Conservation (phyloP, 192 early-diverging fungal species). For the Diversispora epigaea region DNA sequence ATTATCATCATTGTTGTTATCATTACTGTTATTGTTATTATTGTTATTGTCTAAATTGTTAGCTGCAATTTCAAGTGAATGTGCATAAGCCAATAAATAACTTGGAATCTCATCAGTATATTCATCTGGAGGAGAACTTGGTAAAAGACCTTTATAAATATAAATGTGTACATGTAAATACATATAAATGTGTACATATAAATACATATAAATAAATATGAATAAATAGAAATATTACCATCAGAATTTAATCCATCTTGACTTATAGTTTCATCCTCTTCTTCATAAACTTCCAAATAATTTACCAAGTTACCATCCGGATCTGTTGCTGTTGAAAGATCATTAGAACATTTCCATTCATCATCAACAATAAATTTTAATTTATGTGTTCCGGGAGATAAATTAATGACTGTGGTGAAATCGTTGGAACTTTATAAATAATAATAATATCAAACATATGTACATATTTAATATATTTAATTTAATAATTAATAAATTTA, state of each 20-base stretch:
- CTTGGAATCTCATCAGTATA: constrained; percentile 42
- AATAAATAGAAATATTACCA: constrained; percentile 14
- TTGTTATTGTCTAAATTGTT: not conserved
- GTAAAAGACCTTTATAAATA: constrained; percentile 14
- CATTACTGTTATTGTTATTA: not conserved
- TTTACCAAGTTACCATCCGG: constrained; percentile 96
- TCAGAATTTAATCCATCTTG: constrained; percentile 25
- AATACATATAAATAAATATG: not conserved
- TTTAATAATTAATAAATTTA: not conserved
- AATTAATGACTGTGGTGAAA: constrained; percentile 79
- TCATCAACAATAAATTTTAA: constrained; percentile 99
- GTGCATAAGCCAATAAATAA: constrained; percentile 35
- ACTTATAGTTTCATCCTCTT: constrained; percentile 53
- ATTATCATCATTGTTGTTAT: too few relatives aligned
- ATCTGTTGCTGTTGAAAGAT: constrained; percentile 87
- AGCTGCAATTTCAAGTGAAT: not conserved
- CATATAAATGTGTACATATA: not conserved
- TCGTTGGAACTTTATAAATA: constrained; percentile 58
- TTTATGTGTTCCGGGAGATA: constrained; percentile 92
- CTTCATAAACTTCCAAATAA: constrained; percentile 81
- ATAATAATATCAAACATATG: too few relatives aligned
- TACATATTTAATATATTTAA: not conserved
- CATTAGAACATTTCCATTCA: constrained; percentile 94
- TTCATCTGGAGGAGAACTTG: constrained; percentile 36
- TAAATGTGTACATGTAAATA: not conserved